Evolutionary conservation across 208 protist genomes (phyloP), one percentile per base, ranked within the genome.

Genomic region (Acanthamoeba quina): DNA sequence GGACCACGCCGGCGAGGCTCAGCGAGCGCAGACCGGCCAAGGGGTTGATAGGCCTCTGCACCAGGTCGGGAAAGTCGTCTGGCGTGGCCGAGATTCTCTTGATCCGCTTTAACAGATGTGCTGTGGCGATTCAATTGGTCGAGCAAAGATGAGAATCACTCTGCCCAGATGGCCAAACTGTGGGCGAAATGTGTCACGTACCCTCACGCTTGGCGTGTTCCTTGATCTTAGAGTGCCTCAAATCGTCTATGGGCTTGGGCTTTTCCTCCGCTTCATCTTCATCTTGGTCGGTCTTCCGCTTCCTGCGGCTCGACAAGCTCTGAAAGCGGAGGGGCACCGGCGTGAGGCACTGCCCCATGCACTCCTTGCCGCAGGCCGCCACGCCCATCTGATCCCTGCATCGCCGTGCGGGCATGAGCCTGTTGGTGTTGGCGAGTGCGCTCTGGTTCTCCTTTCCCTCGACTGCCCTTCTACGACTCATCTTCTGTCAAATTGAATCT

Each of bases 241-340:
- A 52, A 11, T 83, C 74, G 9, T 58, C 19, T 47, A 52, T 34
- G n/a, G 44, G 21, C 44, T 83, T 56, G 29, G 34, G 17, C 26
- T 31, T 47, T 10, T 47, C 72, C 72, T 41, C 11, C 21, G 11
- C 31, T 47, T 85, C 44, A 29, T 85, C 76, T 0, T 89, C 47
- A 19, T 89, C 80, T 64, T 60, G 5, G 26, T 89, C 56, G 9
- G 21, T 58, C 29, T 64, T 58, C 62, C 80, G 10, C 56, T 66
- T 89, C 52, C 80, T 58, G 13, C 80, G 80, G 49, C 80, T 89
- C 13, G 80, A 68, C 44, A 89, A n/a, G 49, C 80, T 89, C 26
- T 31, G 29, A 37, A 89, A n/a, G 29, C 80, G 80, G 10, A 89
- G 56, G 13, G 80, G 54, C 9, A 89, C 10, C 13, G 80, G 80